These are phyloP conservation scores for Lotmaria passim DNA, from an alignment of 208 protist species.

Conservation along the genomic window DNA sequence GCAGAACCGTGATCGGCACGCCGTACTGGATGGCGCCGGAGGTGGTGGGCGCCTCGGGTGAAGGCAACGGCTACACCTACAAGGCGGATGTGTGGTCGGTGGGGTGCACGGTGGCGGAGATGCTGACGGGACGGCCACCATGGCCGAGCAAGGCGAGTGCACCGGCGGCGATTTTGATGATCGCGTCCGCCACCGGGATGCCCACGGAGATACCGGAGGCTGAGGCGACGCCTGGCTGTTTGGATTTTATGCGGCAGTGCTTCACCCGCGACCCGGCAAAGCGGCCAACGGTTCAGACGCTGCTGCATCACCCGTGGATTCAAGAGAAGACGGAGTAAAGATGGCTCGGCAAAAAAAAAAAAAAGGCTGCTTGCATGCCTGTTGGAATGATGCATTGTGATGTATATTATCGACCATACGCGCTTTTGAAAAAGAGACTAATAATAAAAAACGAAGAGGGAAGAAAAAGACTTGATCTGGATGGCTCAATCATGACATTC, in stretches of 20 bases:
- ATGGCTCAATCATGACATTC: neutral
- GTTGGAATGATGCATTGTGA: no score
- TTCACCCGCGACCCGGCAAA: slow-evolving; percentile 77
- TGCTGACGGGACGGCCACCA: slow-evolving; percentile 92
- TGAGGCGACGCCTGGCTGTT: slow-evolving; percentile 80
- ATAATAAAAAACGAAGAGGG: slow-evolving; percentile 63
- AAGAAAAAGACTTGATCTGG: neutral
- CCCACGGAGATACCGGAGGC: slow-evolving; percentile 83
- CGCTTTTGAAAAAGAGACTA: no score
- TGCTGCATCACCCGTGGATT: slow-evolving; percentile 90
- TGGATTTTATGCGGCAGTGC: slow-evolving; percentile 87
- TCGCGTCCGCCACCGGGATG: slow-evolving; percentile 72
- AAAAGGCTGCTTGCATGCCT: no score
- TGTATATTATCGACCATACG: no score
- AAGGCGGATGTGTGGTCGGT: slow-evolving; percentile 95
- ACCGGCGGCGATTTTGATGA: slow-evolving; percentile 89
- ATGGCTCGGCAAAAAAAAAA: no score
- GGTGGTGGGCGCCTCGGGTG: slow-evolving; percentile 74
- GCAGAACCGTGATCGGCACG: slow-evolving; percentile 90
- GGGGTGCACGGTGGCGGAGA: slow-evolving; percentile 93
- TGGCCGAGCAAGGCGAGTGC: slow-evolving; percentile 85
- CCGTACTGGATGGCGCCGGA: slow-evolving; percentile 96
- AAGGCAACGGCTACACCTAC: slow-evolving; percentile 80
- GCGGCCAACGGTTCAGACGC: slow-evolving; percentile 84
- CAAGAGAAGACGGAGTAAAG: slow-evolving; percentile 68